Base-by-base conservation (phyloP, 1,284 basidiomycete genomes). In the Apiotrichum akiyoshidainum region DNA sequence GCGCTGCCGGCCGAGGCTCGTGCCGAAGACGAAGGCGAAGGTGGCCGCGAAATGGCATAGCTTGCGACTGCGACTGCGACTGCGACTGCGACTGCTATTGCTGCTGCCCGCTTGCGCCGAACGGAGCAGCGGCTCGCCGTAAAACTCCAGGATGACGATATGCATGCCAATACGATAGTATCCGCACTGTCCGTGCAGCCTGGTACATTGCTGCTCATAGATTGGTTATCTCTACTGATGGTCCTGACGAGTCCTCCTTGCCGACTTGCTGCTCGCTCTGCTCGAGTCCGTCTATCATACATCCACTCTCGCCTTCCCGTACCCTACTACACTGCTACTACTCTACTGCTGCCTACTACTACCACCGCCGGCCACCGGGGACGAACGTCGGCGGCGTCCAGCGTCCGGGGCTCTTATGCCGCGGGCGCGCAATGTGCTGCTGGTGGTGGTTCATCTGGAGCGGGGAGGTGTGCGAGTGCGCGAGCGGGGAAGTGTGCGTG, bases 351-450 rank as follows among this genome's bases (percentile, higher is more conserved):
- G 26, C 26, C 26, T 22, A 13, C 12, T 5, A 6, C 26, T 33
- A 54, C 56, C 55, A 61, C 47, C 59, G 21, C 49, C 55, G 51
- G 46, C 46, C 41, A 2, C 52, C 59, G 13, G 59, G 59, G 17
- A 52, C 55, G 22, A 58, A 57, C 21, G 60, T 42, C 17, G 50
- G 44, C 19, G 52, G 39, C 35, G 48, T 22, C 35, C 39, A 26
- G 37, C 35, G 37, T n/a, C 33, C 52, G 44, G 45, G 39, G 21
- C 48, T 45, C 40, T 47, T 33, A 22, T 52, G 41, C 41, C 41
- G 21, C 39, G 22, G 48, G 44, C 40, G 54, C 10, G 37, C 37
- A 16, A 13, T 37, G 37, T 11, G 37, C 37, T 37, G 33, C 22
- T 44, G 39, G 17, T 52, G 50, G 40, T 52, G 50, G 19, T 50